Evolutionary conservation across 305 asterid species (phyloP), one percentile per base, ranked within the genome.

Genomic region (Fraxinus velutina): DNA sequence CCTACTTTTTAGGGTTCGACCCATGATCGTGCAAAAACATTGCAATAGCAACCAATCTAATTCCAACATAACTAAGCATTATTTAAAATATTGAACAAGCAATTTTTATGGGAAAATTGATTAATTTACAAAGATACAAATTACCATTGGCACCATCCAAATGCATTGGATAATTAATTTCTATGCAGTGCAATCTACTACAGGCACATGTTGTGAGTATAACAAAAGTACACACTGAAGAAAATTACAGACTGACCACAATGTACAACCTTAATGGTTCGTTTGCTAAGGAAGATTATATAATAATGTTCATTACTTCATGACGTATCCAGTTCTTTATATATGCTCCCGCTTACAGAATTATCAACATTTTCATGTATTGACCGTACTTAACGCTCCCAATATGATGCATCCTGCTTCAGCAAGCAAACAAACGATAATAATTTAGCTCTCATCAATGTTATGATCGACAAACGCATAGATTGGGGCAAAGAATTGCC

Each of bases 321-420:
- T 7, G 71, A 6, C 5, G 13, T 60, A 21, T 64, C n/a, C 29
- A 83, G 13, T 64, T 8, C 72, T 24, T 24, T 24, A 9, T 64
- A 64, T 3, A 81, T 27, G 73, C 79, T 68, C 71, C 19, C 2
- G 27, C 73, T 21, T 75, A 79, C 83, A 27, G 27, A 75, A 73
- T 76, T 84, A 81, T 80, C 39, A 50, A 52, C 7, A 22, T 1
- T 62, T 68, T 47, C 66, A 4, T 12, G 9, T 33, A 30, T 36
- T 7, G 6, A 33, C 21, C 15, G 2, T 27, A 36, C 55, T 87
- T 73, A 87, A 19, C 82, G 86, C 76, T 60, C 86, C 89, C 89
- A 84, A 55, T 84, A 88, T 7, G 85, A 86, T 29, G 57, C 42
- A 44, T 90, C 94, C 97, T 92, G 88, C 83, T 78, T 80, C 79